Evolutionary conservation across 495 filamentous ascomycete species (phyloP).

Genomic region (Aspergillus taichungensis): DNA sequence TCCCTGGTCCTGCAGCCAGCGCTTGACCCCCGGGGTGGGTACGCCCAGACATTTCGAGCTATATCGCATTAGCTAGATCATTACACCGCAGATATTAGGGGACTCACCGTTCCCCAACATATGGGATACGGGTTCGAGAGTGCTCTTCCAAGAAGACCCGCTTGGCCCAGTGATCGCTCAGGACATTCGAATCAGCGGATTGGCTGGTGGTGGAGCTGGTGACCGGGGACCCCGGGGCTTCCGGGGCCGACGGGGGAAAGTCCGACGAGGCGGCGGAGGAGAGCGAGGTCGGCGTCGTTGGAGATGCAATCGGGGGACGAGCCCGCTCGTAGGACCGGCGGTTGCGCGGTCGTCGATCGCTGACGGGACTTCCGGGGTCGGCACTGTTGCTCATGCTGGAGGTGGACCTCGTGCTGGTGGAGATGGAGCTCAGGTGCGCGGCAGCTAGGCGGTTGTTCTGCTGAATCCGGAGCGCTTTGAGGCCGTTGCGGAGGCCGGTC

Average conservation of each 20-base stretch:
- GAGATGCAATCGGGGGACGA: conserved; percentile 23
- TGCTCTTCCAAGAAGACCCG: conserved; percentile 36
- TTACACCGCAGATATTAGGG: neutral
- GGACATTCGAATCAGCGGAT: conserved; percentile 21
- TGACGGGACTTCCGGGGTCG: conserved; percentile 21
- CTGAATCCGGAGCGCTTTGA: conserved; percentile 27
- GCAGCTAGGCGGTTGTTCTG: conserved; percentile 30
- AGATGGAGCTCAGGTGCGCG: conserved; percentile 27
- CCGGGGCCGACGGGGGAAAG: conserved; percentile 30
- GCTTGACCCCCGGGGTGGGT: conserved; percentile 27
- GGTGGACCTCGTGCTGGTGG: conserved; percentile 22
- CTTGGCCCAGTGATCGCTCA: conserved; percentile 44
- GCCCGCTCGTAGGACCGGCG: conserved; percentile 34
- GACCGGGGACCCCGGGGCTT: conserved; percentile 32
- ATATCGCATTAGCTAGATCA: conserved; percentile 13
- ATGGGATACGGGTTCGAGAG: conserved; percentile 30
- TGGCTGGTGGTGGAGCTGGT: conserved; percentile 31
- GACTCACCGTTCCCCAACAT: conserved; percentile 33
- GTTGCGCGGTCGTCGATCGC: conserved; percentile 21
- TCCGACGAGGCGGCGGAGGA: conserved; percentile 25
- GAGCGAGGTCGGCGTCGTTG: conserved; percentile 26
- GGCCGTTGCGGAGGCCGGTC: conserved; percentile 21
- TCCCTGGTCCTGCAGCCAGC: conserved; percentile 25
- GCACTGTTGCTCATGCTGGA: conserved; percentile 18
- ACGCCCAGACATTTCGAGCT: conserved; percentile 44